Conservation (phyloP, 2,329 filamentous ascomycete species). For the Penicillium sumatraense region DNA sequence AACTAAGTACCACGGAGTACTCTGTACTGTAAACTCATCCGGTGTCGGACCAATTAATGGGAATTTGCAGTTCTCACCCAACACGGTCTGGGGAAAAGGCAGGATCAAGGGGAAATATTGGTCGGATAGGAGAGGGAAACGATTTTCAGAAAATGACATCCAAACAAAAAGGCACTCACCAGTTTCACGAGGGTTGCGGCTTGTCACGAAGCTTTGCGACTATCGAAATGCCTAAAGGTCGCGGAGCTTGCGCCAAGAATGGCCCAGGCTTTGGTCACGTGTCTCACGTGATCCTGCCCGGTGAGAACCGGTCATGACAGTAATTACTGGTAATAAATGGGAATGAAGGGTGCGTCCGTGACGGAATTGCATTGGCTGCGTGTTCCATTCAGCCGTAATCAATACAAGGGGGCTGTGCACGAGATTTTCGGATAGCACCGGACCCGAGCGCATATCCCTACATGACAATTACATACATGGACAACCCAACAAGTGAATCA, state of each 20-base stretch:
- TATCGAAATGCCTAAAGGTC: not conserved
- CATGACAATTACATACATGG: not conserved
- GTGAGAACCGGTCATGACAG: not conserved
- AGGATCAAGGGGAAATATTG: too few relatives aligned
- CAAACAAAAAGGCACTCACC: not conserved
- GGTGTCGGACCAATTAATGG: constrained; percentile 14
- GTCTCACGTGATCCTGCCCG: not conserved
- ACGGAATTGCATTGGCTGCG: not conserved
- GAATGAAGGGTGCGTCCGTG: not conserved
- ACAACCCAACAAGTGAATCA: too few relatives aligned
- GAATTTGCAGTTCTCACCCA: not conserved
- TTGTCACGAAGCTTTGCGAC: not conserved
- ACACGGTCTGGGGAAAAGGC: not conserved
- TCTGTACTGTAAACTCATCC: constrained; percentile 12
- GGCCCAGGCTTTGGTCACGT: not conserved
- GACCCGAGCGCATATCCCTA: constrained; percentile 4
- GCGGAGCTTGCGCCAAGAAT: constrained; percentile 11
- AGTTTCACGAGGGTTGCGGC: not conserved
- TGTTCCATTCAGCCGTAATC: not conserved
- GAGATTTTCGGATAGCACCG: constrained; percentile 25
- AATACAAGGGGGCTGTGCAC: constrained; percentile 13
- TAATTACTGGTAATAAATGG: not conserved
- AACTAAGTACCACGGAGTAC: too few relatives aligned
- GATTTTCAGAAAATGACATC: not conserved
- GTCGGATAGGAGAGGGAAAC: not conserved